Percentiles rank a stretch among this genome's conserved stretches.
Evolutionary conservation across 352 stramenopile species (phyloP).

Genomic region (Pythium pectinolyticum): DNA sequence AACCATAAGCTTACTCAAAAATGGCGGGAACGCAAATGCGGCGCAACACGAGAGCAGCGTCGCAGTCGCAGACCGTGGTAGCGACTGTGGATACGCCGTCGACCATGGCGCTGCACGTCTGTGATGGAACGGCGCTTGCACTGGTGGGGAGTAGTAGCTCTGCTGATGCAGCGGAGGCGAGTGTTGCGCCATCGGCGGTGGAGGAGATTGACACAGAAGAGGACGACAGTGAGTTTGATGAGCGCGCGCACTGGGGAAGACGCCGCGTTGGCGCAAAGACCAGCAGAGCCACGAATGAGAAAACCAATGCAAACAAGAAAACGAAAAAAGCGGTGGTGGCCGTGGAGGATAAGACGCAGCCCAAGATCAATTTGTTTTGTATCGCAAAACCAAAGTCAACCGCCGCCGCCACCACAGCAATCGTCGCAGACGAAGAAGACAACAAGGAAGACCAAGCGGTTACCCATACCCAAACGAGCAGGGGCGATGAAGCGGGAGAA

Average conservation of each 20-base stretch:
- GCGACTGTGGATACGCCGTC: not conserved
- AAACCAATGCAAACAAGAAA: conserved; percentile 1
- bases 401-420: not conserved
- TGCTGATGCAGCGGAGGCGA: conserved; percentile 2
- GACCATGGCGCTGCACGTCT: not conserved
- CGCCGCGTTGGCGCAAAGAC: conserved; percentile 41
- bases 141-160: conserved; percentile 37
- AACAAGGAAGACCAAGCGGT: not conserved
- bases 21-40: conserved; percentile 9
- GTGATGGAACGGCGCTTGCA: conserved; percentile 19
- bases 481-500: not conserved
- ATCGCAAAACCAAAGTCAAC: conserved; percentile 17
- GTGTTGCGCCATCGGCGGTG: not conserved
- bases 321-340: conserved; percentile 29
- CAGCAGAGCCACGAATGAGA: too few species aligned
- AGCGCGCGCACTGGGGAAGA: conserved; percentile 59
- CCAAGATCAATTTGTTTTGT: conserved; percentile 70
- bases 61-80: not conserved
- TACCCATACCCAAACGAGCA: too few species aligned
- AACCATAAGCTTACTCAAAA: not conserved
- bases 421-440: not conserved
- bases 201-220: conserved; percentile 75
- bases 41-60: not conserved
- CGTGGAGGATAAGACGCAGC: conserved; percentile 44
- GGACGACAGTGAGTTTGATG: conserved; percentile 74